Evolutionary conservation across 768 basidiomycete genomes (phyloP).

Genomic region (Lanmaoa rubissima): DNA sequence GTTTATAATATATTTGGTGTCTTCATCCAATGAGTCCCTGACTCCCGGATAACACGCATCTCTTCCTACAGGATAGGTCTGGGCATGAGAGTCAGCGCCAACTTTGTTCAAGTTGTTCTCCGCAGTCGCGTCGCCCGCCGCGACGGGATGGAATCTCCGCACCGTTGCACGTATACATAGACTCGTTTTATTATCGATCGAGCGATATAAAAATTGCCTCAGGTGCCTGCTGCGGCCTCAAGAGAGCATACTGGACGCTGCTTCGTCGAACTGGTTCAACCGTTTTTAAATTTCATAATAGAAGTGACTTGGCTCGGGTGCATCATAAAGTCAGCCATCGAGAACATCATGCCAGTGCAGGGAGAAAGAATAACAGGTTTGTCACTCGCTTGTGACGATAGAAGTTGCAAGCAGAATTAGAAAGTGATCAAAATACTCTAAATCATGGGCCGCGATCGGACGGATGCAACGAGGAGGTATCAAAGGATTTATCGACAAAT

Average conservation of each 20-base stretch:
- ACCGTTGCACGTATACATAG: background rate
- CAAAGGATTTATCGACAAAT: background rate
- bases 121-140: too few species aligned
- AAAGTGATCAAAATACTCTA: background rate
- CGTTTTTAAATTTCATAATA: background rate
- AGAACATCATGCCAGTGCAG: background rate
- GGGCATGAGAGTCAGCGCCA: too few species aligned
- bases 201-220: background rate
- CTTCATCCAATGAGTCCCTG: background rate
- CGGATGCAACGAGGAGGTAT: background rate
- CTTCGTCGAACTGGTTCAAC: conserved; percentile 7
- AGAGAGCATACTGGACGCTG: background rate
- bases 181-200: too few species aligned
- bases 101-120: too few species aligned
- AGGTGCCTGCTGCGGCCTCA: background rate
- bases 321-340: background rate
- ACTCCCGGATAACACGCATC: background rate
- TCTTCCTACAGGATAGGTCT: background rate
- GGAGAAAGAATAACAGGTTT: background rate
- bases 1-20: background rate
- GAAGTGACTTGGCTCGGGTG: background rate
- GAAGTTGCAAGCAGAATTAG: background rate
- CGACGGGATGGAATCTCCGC: background rate
- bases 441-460: background rate
- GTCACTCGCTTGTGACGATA: background rate